Percentiles rank a stretch among this genome's conserved stretches.
These are phyloP conservation scores for Heliamphora exappendiculata DNA, from an alignment of 148 eudicot species.

Conservation along the genomic window DNA sequence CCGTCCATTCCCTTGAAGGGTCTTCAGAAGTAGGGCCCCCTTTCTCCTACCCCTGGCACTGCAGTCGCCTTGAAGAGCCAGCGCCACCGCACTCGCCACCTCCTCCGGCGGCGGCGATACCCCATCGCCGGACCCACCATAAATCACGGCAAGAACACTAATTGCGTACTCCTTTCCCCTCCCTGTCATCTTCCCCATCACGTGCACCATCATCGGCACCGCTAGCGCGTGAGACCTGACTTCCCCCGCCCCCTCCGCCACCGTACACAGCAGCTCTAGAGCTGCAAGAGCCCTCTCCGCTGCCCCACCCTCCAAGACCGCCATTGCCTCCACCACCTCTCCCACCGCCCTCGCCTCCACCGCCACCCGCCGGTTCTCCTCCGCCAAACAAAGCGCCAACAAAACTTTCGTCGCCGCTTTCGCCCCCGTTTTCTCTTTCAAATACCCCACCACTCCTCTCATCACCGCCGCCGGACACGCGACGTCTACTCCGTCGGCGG, in stretches of 20 bases:
- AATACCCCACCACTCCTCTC: constrained; percentile 37
- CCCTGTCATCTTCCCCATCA: constrained; percentile 73
- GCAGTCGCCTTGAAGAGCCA: constrained; percentile 84
- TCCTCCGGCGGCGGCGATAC: constrained; percentile 65
- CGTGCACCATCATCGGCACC: constrained; percentile 80
- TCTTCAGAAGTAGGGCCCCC: constrained; percentile 71
- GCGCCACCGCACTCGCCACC: constrained; percentile 78
- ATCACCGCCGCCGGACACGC: constrained; percentile 54
- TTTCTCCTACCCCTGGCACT: constrained; percentile 76
- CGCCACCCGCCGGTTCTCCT: constrained; percentile 62
- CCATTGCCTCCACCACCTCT: constrained; percentile 68
- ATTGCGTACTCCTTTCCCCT: constrained; percentile 77
- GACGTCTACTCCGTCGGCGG: constrained; percentile 15
- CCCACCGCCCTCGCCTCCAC: constrained; percentile 65
- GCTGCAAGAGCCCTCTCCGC: constrained; percentile 83
- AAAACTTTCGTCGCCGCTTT: constrained; percentile 68
- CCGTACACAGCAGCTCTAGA: constrained; percentile 69
- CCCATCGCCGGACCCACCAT: constrained; percentile 29
- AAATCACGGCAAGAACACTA: constrained; percentile 60
- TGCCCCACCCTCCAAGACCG: constrained; percentile 55
- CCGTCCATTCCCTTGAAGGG: constrained; percentile 52
- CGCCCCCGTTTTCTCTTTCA: constrained; percentile 29
- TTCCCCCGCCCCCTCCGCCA: constrained; percentile 68
- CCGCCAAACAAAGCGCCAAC: constrained; percentile 62
- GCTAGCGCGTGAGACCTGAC: constrained; percentile 76